Evolutionary conservation across 2,329 filamentous ascomycete genomes (phyloP).

Genomic region (Cryphonectria parasitica): DNA sequence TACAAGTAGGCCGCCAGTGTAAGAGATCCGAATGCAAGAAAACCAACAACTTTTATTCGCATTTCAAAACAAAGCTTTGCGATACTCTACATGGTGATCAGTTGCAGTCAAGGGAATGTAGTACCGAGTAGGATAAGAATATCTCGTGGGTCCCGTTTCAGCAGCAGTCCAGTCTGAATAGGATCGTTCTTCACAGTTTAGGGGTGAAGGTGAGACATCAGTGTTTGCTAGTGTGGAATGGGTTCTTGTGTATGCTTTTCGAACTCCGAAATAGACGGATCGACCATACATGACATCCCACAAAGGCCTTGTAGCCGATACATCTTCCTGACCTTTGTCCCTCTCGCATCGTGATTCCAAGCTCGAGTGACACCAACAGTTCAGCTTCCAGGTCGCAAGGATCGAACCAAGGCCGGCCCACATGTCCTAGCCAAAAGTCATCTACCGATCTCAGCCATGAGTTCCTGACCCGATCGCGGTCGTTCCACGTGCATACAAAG

Average conservation of each 20-base stretch:
- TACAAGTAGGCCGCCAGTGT: background rate
- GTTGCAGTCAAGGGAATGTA: too few relatives aligned
- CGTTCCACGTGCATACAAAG: background rate
- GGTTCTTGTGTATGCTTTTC: background rate
- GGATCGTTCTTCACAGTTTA: background rate
- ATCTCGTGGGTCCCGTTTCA: background rate
- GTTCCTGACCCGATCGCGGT: too few relatives aligned
- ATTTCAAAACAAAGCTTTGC: too few relatives aligned
- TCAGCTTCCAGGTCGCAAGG: background rate
- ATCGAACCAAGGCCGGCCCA: background rate
- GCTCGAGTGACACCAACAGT: background rate
- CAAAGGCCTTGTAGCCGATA: too few relatives aligned
- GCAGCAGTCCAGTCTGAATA: background rate
- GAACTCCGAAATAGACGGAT: background rate
- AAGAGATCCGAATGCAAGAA: too few relatives aligned
- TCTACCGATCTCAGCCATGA: background rate
- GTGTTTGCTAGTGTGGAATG: background rate
- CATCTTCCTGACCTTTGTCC: background rate
- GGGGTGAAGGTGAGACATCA: background rate
- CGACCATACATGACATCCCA: background rate
- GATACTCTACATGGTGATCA: too few relatives aligned
- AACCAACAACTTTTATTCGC: background rate
- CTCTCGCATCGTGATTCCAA: background rate
- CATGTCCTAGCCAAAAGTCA: background rate
- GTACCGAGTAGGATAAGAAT: background rate